Evolutionary conservation across 2,329 filamentous ascomycete species (phyloP), one percentile per base, ranked within the genome.

Genomic region (Penicillium sp.): DNA sequence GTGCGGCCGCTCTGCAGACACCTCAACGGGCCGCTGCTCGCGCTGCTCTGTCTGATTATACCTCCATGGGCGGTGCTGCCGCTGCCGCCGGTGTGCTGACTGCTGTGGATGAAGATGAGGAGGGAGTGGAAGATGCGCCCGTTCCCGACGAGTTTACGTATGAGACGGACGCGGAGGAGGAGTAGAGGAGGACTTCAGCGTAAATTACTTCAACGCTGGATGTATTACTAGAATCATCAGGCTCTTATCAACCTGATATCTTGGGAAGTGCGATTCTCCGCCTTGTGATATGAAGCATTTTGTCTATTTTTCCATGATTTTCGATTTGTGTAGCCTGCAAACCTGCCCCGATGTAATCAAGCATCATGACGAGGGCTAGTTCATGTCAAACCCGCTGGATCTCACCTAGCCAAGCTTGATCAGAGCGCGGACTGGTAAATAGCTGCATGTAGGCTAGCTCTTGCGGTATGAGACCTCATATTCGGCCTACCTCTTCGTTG

Each of bases 41-140:
- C 6, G 65, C 66, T 35, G 64, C 61, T 19, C 58, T 62, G 68
- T 64, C 63, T 40, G 65, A 65, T 8, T 69, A 69, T 35, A 65
- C 70, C 6, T 69, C 71, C 6, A 26, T 42, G 26, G 64, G 70
- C 22, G 86, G 89, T 55, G 88, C 90, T 19, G 88, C 87, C 0
- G 89, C 89, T 0, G 90, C 90, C 0, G 92, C 90, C 0, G 91
- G 89, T 58, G 91, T 96, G 1, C 80, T 97, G 68, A 97, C 90
- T 4, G 89, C 93, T 6, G 87, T 96, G 4, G 93, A 97, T 70
- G 94, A 98, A 62, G 80, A 82, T 64, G 79, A 81, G 38, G 80
- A 82, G 62, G 80, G 77, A 6, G 78, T 70, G 30, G 79, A 82
- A 61, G 80, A 82, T 62, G 80, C 80, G 6, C 80, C 80, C 33